phyloP scores from a whole-genome alignment of 306 rosid genomes.

The Sechiopsis laciniata region DNA sequence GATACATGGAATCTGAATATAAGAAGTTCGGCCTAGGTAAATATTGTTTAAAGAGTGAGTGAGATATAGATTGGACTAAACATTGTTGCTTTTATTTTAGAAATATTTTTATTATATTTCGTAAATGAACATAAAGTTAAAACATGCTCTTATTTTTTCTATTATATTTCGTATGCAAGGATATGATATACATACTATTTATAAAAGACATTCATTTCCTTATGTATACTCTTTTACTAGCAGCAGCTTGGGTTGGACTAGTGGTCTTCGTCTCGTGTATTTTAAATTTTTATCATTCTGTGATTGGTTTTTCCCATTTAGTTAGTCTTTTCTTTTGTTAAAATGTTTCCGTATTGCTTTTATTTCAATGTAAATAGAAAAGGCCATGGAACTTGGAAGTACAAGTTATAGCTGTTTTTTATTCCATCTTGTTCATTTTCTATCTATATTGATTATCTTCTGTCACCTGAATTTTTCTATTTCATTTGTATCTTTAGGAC shows the following conservation, averaged over 20 bases:
- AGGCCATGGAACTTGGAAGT: no score
- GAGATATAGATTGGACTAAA: background rate
- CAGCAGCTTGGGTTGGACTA: no score
- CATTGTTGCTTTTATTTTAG: background rate
- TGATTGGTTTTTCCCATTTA: background rate
- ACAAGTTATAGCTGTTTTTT: background rate
- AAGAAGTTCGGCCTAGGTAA: slow-evolving; percentile 23
- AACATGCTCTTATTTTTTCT: background rate
- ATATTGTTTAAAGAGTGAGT: no score
- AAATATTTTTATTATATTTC: background rate
- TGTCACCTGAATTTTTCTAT: background rate
- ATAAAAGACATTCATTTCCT: background rate
- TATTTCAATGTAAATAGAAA: background rate
- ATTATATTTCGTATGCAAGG: background rate
- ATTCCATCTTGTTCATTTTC: background rate
- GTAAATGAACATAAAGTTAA: background rate
- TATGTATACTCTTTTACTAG: background rate
- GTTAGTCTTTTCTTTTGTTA: background rate
- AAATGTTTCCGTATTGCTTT: background rate
- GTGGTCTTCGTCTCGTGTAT: background rate
- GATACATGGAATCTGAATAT: slow-evolving; percentile 24
- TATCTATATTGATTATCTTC: background rate
- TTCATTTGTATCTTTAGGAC: slow-evolving; percentile 47
- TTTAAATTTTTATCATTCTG: background rate
- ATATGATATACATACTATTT: background rate